Conservation (phyloP, 495 filamentous ascomycete species). For the Aspergillus leporis region DNA sequence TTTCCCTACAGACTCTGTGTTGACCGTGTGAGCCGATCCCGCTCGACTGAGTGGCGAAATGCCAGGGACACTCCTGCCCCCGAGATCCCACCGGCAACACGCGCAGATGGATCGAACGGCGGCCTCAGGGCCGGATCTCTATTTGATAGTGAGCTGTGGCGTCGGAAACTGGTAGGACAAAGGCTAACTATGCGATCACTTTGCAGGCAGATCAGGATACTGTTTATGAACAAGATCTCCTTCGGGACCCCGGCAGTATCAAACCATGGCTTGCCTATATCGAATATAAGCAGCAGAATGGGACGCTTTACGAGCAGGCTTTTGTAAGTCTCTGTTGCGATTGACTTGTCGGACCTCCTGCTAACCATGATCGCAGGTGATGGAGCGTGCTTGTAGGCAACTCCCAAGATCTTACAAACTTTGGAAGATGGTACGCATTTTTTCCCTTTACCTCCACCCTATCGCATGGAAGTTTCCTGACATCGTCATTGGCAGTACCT, state of each 20-base stretch:
- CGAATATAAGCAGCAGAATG: conserved; percentile 86
- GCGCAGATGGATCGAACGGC: conserved; percentile 48
- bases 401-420: conserved; percentile 96
- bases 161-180: conserved; percentile 1
- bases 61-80: conserved; percentile 63
- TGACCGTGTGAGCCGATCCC: conserved; percentile 41
- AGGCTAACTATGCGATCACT: conserved; percentile 17
- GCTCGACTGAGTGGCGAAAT: conserved; percentile 52
- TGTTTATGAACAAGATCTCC: conserved; percentile 93
- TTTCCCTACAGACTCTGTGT: conserved; percentile 28
- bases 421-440: conserved; percentile 85
- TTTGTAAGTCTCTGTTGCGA: conserved; percentile 58
- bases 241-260: conserved; percentile 79
- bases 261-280: conserved; percentile 97
- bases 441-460: conserved; percentile 3
- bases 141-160: conserved; percentile 67
- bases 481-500: conserved; percentile 70
- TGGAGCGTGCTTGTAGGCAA: conserved; percentile 87
- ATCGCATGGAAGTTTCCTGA: conserved; percentile 16
- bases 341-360: not conserved
- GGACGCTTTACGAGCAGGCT: conserved; percentile 83
- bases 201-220: conserved; percentile 78
- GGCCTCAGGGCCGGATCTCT: conserved; percentile 61
- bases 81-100: conserved; percentile 54
- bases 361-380: conserved; percentile 36